Conservation (phyloP, 2,329 filamentous ascomycete species). For the Proliferodiscus dingleyae region DNA sequence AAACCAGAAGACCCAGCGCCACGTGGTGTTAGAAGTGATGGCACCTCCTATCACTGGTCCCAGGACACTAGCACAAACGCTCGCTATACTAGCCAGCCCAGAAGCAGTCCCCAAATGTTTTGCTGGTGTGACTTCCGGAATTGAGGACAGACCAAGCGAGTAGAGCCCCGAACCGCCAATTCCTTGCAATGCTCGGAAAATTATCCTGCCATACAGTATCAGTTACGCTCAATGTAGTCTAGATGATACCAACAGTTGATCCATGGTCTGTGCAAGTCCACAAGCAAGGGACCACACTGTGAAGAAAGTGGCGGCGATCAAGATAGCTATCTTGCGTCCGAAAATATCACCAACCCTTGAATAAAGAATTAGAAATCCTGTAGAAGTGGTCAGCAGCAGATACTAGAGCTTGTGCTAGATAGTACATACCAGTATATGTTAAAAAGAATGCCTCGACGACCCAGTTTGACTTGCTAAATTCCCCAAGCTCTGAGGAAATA, state of each 20-base stretch:
- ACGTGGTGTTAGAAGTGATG: slow-evolving; percentile 8
- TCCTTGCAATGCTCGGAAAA: slow-evolving; percentile 31
- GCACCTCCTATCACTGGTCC: slow-evolving; percentile 16
- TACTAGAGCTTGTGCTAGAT: no score
- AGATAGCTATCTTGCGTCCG: slow-evolving; percentile 3
- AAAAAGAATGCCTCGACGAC: not conserved
- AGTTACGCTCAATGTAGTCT: not conserved
- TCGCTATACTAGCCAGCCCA: slow-evolving; percentile 18
- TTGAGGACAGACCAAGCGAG: slow-evolving; percentile 41
- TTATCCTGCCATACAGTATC: slow-evolving; percentile 1
- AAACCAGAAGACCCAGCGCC: slow-evolving; percentile 48
- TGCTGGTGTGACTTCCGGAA: slow-evolving; percentile 46
- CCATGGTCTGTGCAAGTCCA: slow-evolving; percentile 2
- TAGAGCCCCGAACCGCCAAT: slow-evolving; percentile 42
- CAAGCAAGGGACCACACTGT: slow-evolving; percentile 7
- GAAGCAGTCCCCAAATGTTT: slow-evolving; percentile 39
- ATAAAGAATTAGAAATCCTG: slow-evolving; percentile 6
- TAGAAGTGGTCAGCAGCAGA: not conserved
- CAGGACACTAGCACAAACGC: slow-evolving; percentile 30
- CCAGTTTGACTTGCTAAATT: not conserved
- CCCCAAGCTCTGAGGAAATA: not conserved
- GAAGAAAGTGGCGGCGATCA: slow-evolving; percentile 3
- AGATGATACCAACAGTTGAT: not conserved
- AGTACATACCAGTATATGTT: not conserved
- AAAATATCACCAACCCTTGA: slow-evolving; percentile 5